phyloP scores from a whole-genome alignment of 306 rosid genomes.

The Vicia sativa region DNA sequence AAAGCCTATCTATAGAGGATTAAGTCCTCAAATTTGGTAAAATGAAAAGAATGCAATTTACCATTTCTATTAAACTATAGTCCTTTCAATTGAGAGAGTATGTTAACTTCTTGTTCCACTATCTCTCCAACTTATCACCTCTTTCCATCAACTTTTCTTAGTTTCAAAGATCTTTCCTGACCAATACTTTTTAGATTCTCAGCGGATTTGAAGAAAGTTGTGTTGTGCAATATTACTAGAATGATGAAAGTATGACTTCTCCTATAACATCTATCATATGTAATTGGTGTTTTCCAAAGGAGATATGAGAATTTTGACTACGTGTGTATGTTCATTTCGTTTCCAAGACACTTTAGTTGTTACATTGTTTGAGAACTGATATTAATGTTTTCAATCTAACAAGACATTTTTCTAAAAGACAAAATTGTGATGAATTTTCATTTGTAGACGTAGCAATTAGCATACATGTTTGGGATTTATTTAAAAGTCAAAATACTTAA shows the following conservation, averaged over 20 bases:
- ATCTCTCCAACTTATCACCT: neutral
- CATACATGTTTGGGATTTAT: too few relatives aligned
- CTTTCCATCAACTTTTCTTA: neutral
- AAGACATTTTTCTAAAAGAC: too few relatives aligned
- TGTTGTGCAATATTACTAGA: slow-evolving; percentile 15
- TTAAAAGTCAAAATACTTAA: too few relatives aligned
- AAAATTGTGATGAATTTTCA: too few relatives aligned
- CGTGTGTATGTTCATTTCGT: neutral
- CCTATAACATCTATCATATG: slow-evolving; percentile 9
- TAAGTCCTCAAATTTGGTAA: slow-evolving; percentile 23
- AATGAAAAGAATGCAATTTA: slow-evolving; percentile 9
- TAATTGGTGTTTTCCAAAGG: slow-evolving; percentile 4
- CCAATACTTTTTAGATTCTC: neutral
- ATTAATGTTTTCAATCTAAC: too few relatives aligned
- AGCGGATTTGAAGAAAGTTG: neutral
- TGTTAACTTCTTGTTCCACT: neutral
- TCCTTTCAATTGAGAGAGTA: slow-evolving; percentile 3
- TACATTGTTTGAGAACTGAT: too few relatives aligned
- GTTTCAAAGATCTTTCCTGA: neutral
- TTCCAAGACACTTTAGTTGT: too few relatives aligned
- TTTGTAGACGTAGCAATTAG: too few relatives aligned
- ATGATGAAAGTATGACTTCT: neutral
- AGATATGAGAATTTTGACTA: slow-evolving; percentile 8
- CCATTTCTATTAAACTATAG: neutral
- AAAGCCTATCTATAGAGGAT: neutral